Base-by-base conservation (phyloP, 148 eudicot genomes). In the Amaranthus palmeri region DNA sequence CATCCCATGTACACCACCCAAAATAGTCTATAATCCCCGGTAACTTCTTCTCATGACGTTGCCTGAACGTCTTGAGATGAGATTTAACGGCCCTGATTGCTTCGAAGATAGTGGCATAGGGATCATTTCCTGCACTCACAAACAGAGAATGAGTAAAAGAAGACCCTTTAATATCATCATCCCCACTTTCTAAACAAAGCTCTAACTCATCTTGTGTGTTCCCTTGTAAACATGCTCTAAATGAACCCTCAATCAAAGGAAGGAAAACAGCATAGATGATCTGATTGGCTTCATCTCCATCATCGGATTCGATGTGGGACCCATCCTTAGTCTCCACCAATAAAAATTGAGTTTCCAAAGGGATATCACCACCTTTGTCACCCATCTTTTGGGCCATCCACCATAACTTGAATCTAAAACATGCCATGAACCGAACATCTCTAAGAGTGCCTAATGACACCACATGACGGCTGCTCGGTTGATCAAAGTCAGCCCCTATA, bases 1-100 rank as follows among this genome's bases (percentile, higher is more conserved):
- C 97, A 73, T 92, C 97, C 97, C 97, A 92, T 2, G 97, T 92
- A 76, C 97, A 92, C 97, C 97, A 92, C 63, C 97, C 97, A 47
- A 92, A 92, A 65, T 79, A 89, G 74, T 89, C 95, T 40, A 89
- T 76, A 51, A 89, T 86, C 8, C 87, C 88, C 0, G 97, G 92
- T 10, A 89, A 47, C 72, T 83, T 81, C 80, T 92, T 92, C 78
- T 92, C 97, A 44, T 87, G 83, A 0, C 90, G 81, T 50, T 80
- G 89, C 76, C 85, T 73, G 68, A 91, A 91, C 25, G 90, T 86
- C 66, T 84, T 80, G 45, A 91, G 87, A 61, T 91, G 97, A 8
- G 48, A 79, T 66, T 89, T 89, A 41, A 91, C 90, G 0, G 88
- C 86, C 36, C 67, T 71, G 51, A 91, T 76, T 0, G 97, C 90